A percentile compares a stretch with the other conserved stretches of the same genome.
These are phyloP conservation scores for Diaporthe destruens DNA, from an alignment of 2,329 filamentous ascomycete species.

Conservation along the genomic window DNA sequence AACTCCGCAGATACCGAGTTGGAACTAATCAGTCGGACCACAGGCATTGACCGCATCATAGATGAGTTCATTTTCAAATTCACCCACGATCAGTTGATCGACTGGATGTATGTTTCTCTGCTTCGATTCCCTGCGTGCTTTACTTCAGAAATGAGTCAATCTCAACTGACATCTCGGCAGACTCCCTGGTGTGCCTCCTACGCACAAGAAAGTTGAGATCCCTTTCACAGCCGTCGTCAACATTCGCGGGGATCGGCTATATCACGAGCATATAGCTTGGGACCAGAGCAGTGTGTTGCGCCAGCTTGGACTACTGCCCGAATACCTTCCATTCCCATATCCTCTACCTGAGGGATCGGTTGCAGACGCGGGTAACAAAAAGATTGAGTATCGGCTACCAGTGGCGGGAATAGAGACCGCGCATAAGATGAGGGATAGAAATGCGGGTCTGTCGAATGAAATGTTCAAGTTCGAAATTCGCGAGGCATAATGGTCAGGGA, in stretches of 20 bases:
- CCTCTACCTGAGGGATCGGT: conserved; percentile 55
- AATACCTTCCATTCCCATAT: conserved; percentile 75
- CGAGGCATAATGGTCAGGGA: conserved; percentile 36
- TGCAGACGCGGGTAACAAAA: conserved; percentile 49
- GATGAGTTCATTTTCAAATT: conserved; percentile 78
- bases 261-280: conserved; percentile 79
- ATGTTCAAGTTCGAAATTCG: conserved; percentile 59
- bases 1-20: conserved; percentile 77
- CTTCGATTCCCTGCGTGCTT: too few species aligned
- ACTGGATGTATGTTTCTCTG: conserved; percentile 73
- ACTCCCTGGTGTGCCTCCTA: conserved; percentile 68
- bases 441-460: conserved; percentile 64
- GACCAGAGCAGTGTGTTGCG: conserved; percentile 73
- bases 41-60: conserved; percentile 78
- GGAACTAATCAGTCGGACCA: conserved; percentile 77
- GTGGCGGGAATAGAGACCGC: conserved; percentile 68
- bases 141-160: neutral
- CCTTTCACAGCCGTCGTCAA: conserved; percentile 76
- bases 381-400: conserved; percentile 70
- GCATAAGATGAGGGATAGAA: conserved; percentile 62
- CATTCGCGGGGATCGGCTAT: conserved; percentile 75
- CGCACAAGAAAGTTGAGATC: conserved; percentile 64
- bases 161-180: conserved; percentile 43
- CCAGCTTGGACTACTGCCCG: conserved; percentile 73
- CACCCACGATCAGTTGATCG: conserved; percentile 72